These are phyloP conservation scores for Clonostachys rosea DNA, from an alignment of 2,329 filamentous ascomycete genomes.

Conservation along the genomic window DNA sequence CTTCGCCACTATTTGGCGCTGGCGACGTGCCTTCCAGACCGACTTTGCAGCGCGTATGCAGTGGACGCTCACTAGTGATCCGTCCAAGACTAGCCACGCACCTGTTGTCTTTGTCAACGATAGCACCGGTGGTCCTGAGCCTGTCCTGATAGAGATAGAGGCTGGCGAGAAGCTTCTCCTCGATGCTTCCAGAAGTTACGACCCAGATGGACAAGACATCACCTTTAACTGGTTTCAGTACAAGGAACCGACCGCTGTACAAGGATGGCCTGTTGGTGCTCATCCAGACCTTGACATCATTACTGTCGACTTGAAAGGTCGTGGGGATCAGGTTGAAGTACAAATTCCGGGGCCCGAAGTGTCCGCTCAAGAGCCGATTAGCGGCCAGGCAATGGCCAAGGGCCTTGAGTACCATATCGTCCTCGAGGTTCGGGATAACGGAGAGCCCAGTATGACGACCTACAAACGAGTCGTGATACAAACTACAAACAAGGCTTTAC, in stretches of 20 bases:
- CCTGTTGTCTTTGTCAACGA: slow-evolving; percentile 38
- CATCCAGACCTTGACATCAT: slow-evolving; percentile 10
- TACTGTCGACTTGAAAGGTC: no score
- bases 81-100: slow-evolving; percentile 34
- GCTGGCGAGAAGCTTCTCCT: slow-evolving; percentile 30
- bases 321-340: slow-evolving; percentile 27
- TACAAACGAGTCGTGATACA: slow-evolving; percentile 38
- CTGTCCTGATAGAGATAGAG: slow-evolving; percentile 30
- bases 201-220: slow-evolving; percentile 35
- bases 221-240: slow-evolving; percentile 48
- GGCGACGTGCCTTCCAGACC: slow-evolving; percentile 30
- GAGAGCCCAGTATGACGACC: slow-evolving; percentile 34
- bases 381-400: slow-evolving; percentile 7
- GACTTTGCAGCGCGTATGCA: slow-evolving; percentile 35
- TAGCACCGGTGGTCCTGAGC: slow-evolving; percentile 21
- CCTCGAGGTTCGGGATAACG: slow-evolving; percentile 39
- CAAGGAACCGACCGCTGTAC: slow-evolving; percentile 23
- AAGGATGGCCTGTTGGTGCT: slow-evolving; percentile 28
- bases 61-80: slow-evolving; percentile 21
- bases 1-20: slow-evolving; percentile 34
- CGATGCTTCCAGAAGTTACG: slow-evolving; percentile 36
- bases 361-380: slow-evolving; percentile 23
- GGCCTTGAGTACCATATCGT: slow-evolving; percentile 43
- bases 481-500: slow-evolving; percentile 18
- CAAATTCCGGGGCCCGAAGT: slow-evolving; percentile 29